Evolutionary conservation across 1,284 basidiomycete species (phyloP), one percentile per base, ranked within the genome.

Genomic region (Cutaneotrichosporon cavernicola): DNA sequence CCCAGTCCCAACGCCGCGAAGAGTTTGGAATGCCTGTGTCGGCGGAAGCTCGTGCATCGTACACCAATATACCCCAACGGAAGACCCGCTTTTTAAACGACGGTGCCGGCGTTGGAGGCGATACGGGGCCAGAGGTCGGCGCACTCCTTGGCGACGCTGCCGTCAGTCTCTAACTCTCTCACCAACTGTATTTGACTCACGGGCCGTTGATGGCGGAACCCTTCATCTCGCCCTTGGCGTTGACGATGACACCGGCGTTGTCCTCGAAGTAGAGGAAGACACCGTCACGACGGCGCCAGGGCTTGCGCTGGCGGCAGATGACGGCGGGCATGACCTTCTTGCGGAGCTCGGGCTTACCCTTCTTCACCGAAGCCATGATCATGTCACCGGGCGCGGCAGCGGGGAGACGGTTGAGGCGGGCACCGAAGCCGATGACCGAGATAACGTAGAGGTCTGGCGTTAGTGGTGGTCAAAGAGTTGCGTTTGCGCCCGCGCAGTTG

Each of bases 221-320:
- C 87, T 99, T 99, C 96, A 99, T 99, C 86, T 99, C 96, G 79
- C 97, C 96, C 88, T 98, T 98, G 78, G 92, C 91, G 87, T 98
- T 98, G 78, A 94, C 92, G 71, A 96, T 95, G 70, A 96, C 93
- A 83, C 93, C 94, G 64, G 94, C 94, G 81, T 96, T 96, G 83
- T 96, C 94, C 75, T 81, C 96, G 73, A 99, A 99, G 88, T 97
- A 97, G 80, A 99, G 90, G 89, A 97, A 97, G 72, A 98, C 91
- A 83, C 96, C 96, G 80, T 99, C 96, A 83, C 88, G 88, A 85
- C 96, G 86, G 78, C 97, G 90, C 96, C 96, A 99, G 69, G 96
- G 87, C 85, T 99, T 99, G 81, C 96, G 91, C 84, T 99, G 97
- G 72, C 96, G 93, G 76, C 98, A 88, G 77, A 99, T 89, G 74